phyloP scores from a whole-genome alignment of 2,329 filamentous ascomycete genomes.

The Lachnum nothofagi region DNA sequence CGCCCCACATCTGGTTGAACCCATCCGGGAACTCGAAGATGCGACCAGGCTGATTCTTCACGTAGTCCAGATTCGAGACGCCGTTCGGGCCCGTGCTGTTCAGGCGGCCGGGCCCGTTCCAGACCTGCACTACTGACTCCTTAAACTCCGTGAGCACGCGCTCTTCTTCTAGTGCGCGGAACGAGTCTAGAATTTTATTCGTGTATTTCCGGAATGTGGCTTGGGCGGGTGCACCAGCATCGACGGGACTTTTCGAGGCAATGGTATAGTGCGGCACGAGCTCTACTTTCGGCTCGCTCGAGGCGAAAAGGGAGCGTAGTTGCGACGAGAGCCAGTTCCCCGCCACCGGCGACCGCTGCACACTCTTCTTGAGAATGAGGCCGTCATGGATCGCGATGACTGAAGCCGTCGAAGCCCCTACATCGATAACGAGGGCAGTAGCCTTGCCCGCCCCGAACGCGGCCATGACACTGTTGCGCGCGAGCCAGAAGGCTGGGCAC shows the following conservation, averaged over 20 bases:
- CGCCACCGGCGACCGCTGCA: conserved; percentile 78
- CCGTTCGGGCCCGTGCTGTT: conserved; percentile 44
- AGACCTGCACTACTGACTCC: conserved; percentile 91
- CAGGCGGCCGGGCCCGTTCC: conserved; percentile 73
- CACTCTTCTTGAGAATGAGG: conserved; percentile 84
- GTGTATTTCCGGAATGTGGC: conserved; percentile 68
- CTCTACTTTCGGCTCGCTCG: conserved; percentile 63
- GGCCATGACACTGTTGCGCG: conserved; percentile 80
- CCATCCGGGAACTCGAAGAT: conserved; percentile 97
- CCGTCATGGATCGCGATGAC: conserved; percentile 92
- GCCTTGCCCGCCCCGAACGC: conserved; percentile 91
- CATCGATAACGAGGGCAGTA: conserved; percentile 85
- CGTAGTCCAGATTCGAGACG: conserved; percentile 66
- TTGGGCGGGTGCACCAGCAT: conserved; percentile 75
- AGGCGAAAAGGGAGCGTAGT: conserved; percentile 73
- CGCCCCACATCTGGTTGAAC: conserved; percentile 89
- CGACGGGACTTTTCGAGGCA: conserved; percentile 80
- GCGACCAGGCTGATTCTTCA: conserved; percentile 67
- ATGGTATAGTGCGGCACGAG: conserved; percentile 83
- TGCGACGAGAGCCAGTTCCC: conserved; percentile 89
- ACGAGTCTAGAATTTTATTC: conserved; percentile 60
- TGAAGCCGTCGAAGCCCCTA: conserved; percentile 82
- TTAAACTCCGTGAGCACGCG: conserved; percentile 94
- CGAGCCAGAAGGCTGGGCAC: conserved; percentile 88
- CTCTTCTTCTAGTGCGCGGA: conserved; percentile 82